A percentile compares a stretch with the other conserved stretches of the same genome.
Conservation (phyloP, 768 basidiomycete genomes). For the Gautieria morchelliformis region DNA sequence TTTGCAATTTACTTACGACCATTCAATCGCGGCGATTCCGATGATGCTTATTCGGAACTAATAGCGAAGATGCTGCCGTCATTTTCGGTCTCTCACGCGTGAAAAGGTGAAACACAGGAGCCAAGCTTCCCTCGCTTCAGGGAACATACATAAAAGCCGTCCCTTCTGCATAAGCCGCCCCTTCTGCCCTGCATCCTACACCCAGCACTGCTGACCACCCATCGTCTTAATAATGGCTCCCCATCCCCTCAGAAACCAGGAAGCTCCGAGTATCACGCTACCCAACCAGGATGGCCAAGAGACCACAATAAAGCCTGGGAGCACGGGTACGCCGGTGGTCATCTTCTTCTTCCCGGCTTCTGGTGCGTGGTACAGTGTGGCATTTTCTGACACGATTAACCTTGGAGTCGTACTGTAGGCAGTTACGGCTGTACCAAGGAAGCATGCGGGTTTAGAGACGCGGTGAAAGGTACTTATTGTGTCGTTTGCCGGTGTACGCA, state of each 20-base stretch:
- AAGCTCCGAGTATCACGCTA: conserved; percentile 58
- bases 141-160: background rate
- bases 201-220: background rate
- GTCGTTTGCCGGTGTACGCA: background rate
- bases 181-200: background rate
- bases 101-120: background rate
- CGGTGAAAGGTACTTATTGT: conserved; percentile 45
- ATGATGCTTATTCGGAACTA: too few relatives aligned
- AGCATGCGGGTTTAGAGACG: conserved; percentile 77
- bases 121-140: background rate
- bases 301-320: conserved; percentile 52
- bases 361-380: conserved; percentile 29
- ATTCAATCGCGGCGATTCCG: too few relatives aligned
- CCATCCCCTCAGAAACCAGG: conserved; percentile 49
- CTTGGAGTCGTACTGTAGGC: conserved; percentile 28
- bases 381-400: background rate
- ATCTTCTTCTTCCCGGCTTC: conserved; percentile 76
- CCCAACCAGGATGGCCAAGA: conserved; percentile 51
- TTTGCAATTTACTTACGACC: too few relatives aligned
- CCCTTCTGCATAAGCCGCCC: background rate
- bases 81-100: background rate
- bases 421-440: conserved; percentile 74
- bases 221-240: conserved; percentile 26
- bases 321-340: conserved; percentile 48
- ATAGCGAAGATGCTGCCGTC: background rate